Base-by-base conservation (phyloP, 2,329 filamentous ascomycete genomes). In the Paecilomyces sp. region DNA sequence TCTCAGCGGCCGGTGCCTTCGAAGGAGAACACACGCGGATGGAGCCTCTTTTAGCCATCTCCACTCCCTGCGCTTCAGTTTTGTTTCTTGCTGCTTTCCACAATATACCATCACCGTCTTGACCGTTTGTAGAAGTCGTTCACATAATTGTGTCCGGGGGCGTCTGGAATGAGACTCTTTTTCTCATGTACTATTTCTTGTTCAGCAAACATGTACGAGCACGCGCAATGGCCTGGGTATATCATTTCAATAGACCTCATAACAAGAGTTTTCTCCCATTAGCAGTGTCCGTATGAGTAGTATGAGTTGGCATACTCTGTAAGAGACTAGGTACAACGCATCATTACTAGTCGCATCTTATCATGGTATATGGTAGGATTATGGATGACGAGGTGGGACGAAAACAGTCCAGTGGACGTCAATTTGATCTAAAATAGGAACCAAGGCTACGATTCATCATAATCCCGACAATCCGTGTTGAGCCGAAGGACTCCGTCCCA, bases 1-100 rank as follows among this genome's bases (percentile, higher is more conserved):
- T 67, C 69, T 57, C 70, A 79, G 50, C 72, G 75, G 41, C 69
- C 71, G 25, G 67, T 72, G 57, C 68, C 67, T 58, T 63, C 64
- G 28, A 73, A 72, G 56, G 75, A 76, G 61, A 73, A 73, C 58
- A 71, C 69, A 30, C 69, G 73, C 57, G 69, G 74, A 9, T 79
- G 77, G 77, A 76, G 76, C 63, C 65, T 79, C 55, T 79, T 79
- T 65, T 79, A 67, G 72, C 57, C 50, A 13, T 59, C 47, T 62
- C 34, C 36, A 30, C 57, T 34, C 18, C 34, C 51, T 24, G 8
- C 28, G 25, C 53, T 34, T 47, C 56, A 33, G 54, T 56, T 55
- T 54, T 57, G 18, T 56, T 60, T 33, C 30, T 13, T 33, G 51
- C 18, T 58, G 51, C n/a, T 28, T 53, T 53, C 51, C 51, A 8